phyloP scores from a whole-genome alignment of 1,139 yeast genomes.

The Pneumocystis canis region DNA sequence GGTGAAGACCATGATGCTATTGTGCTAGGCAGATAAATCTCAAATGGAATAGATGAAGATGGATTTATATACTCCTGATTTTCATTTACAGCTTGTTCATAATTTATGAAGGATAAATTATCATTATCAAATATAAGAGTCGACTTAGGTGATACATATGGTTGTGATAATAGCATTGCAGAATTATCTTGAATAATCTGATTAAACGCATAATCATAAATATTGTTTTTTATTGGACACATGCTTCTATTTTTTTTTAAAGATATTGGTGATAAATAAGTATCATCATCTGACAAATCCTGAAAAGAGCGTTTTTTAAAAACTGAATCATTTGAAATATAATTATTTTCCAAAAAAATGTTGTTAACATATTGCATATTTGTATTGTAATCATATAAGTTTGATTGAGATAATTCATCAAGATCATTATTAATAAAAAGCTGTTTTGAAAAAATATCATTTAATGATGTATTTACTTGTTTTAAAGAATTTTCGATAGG shows the following conservation, averaged over 20 bases:
- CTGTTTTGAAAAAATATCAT: background rate
- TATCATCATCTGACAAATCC: background rate
- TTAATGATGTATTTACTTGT: background rate
- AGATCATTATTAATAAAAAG: background rate
- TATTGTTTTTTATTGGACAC: background rate
- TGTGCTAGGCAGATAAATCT: background rate
- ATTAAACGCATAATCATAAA: background rate
- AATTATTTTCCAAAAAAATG: background rate
- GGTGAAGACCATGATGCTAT: background rate
- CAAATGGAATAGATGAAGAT: background rate
- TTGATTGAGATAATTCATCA: background rate
- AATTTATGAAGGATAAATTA: background rate
- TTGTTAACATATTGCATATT: background rate
- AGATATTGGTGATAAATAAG: background rate
- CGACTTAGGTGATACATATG: background rate
- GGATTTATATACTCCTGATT: background rate
- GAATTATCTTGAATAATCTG: background rate
- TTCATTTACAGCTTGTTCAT: background rate
- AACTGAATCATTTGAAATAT: background rate
- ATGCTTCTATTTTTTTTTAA: background rate
- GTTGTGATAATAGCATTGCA: background rate
- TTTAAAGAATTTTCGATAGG: background rate
- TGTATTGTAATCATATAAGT: background rate
- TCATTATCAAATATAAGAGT: background rate
- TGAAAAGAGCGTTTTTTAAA: background rate